A percentile compares a stretch with the other conserved stretches of the same genome.
Conservation (phyloP, 1,284 basidiomycete genomes). For the Malassezia sympodialis region DNA sequence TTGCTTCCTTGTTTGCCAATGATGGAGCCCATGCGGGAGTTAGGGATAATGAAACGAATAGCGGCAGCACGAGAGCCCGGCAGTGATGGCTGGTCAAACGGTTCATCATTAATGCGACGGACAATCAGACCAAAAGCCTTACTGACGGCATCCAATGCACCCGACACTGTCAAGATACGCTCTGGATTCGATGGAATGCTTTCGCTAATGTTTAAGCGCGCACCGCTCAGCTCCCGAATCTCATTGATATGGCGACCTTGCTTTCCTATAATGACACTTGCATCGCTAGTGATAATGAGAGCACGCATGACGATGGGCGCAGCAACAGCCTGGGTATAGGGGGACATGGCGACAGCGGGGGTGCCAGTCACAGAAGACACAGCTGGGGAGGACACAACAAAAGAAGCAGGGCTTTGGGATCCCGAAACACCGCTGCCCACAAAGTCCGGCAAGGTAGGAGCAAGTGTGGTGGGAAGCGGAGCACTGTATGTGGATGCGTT, state of each 20-base stretch:
- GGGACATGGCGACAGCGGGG: not conserved
- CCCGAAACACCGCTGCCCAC: not conserved
- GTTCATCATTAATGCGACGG: constrained; percentile 96
- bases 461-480: not conserved
- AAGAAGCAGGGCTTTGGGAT: not conserved
- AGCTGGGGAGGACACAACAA: not conserved
- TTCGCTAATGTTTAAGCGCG: constrained; percentile 54
- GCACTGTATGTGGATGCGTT: not conserved
- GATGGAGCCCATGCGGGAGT: constrained; percentile 97
- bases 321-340: constrained; percentile 17
- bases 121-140: constrained; percentile 99
- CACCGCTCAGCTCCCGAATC: constrained; percentile 92
- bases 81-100: constrained; percentile 91
- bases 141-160: constrained; percentile 92
- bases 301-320: constrained; percentile 45
- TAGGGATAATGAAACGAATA: constrained; percentile 94
- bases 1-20: constrained; percentile 95
- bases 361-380: not conserved
- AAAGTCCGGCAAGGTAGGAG: not conserved
- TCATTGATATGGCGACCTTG: constrained; percentile 94
- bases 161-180: constrained; percentile 90
- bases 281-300: constrained; percentile 96
- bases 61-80: constrained; percentile 96
- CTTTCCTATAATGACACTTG: constrained; percentile 97
- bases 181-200: constrained; percentile 71